Evolutionary conservation across 495 filamentous ascomycete genomes (phyloP).

Genomic region (Penicillium canescens): DNA sequence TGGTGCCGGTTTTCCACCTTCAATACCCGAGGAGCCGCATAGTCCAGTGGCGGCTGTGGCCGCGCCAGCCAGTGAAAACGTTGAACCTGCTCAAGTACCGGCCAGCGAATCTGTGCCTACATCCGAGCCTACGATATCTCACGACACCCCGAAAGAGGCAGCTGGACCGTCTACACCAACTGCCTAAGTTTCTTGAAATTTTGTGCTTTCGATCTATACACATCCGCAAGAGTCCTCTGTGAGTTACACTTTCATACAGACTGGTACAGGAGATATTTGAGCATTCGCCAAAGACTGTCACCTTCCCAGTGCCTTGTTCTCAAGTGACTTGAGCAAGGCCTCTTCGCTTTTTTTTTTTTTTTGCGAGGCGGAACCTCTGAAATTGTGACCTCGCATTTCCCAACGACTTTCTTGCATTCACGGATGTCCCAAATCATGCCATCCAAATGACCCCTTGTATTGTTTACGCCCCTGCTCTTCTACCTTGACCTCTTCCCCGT

Average conservation of each 20-base stretch:
- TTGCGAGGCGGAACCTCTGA: not conserved
- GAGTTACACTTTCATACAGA: not conserved
- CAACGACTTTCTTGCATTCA: not conserved
- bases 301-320: not conserved
- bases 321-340: not conserved
- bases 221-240: not conserved
- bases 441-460: slow-evolving; percentile 6
- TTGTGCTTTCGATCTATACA: not conserved
- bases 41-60: slow-evolving; percentile 28
- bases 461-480: not conserved
- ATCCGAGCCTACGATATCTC: not conserved
- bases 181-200: not conserved
- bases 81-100: not conserved
- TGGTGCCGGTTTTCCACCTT: slow-evolving; percentile 34
- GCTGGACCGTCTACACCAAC: not conserved
- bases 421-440: not conserved
- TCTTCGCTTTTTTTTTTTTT: not conserved
- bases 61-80: not conserved
- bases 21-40: slow-evolving; percentile 44
- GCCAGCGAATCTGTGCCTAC: not conserved
- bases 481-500: not conserved
- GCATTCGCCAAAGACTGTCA: not conserved
- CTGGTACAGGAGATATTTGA: not conserved
- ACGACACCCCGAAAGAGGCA: not conserved
- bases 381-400: not conserved